Evolutionary conservation across 352 stramenopile species (phyloP).

Genomic region (Plasmopara muralis): DNA sequence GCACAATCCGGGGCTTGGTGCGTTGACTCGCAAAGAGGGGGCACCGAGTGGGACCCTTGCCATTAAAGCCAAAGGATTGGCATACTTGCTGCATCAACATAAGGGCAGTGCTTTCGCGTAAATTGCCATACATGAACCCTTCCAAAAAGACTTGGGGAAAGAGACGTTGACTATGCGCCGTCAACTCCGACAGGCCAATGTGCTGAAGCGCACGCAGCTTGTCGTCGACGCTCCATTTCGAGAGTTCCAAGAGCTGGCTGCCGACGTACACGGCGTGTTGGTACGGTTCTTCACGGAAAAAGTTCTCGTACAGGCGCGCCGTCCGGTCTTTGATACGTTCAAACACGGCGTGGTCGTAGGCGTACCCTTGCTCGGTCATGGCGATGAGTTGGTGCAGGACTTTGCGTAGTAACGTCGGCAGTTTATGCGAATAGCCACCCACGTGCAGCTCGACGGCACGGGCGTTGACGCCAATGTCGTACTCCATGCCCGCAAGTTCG

Average conservation of each 20-base stretch:
- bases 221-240: constrained; percentile 78
- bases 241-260: constrained; percentile 66
- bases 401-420: constrained; percentile 70
- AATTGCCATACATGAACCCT: constrained; percentile 67
- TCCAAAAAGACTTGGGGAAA: constrained; percentile 75
- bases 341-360: constrained; percentile 63
- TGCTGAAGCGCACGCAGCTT: constrained; percentile 70
- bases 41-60: constrained; percentile 12
- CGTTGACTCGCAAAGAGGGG: constrained; percentile 45
- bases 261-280: constrained; percentile 82
- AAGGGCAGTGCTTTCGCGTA: constrained; percentile 22
- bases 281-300: constrained; percentile 87
- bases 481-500: constrained; percentile 71
- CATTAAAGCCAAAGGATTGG: constrained; percentile 30
- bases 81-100: constrained; percentile 44
- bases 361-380: constrained; percentile 43
- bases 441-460: constrained; percentile 76
- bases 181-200: constrained; percentile 47
- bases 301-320: constrained; percentile 82
- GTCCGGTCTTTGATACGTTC: constrained; percentile 81
- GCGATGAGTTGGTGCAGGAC: constrained; percentile 48
- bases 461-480: constrained; percentile 58
- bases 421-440: constrained; percentile 88
- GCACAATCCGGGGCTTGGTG: constrained; percentile 45
- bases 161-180: constrained; percentile 39